phyloP scores from a whole-genome alignment of 2,329 filamentous ascomycete species.

The Talaromyces sp. region DNA sequence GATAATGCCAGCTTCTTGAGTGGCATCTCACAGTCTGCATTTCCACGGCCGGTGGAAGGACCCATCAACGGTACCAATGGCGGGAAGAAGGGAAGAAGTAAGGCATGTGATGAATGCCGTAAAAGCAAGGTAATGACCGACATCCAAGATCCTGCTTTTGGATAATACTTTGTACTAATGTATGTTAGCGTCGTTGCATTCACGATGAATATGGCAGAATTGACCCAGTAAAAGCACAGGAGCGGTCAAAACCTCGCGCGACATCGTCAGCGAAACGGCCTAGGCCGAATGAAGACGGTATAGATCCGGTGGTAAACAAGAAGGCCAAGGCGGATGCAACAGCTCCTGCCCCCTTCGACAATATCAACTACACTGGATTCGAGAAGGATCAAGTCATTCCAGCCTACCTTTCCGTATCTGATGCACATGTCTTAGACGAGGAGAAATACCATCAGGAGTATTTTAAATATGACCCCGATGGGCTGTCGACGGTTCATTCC shows the following conservation, averaged over 20 bases:
- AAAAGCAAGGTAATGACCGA: conserved; percentile 60
- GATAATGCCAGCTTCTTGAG: conserved; percentile 26
- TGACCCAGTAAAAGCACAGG: conserved; percentile 61
- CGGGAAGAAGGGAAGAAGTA: conserved; percentile 58
- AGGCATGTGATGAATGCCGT: conserved; percentile 64
- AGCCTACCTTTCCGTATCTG: conserved; percentile 18
- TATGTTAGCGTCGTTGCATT: conserved; percentile 59
- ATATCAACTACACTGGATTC: conserved; percentile 22
- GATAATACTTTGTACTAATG: conserved; percentile 21
- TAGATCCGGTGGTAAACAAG: conserved; percentile 26
- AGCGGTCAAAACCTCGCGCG: conserved; percentile 58
- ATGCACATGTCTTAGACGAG: conserved; percentile 20
- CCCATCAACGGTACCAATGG: conserved; percentile 37
- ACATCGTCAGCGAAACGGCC: conserved; percentile 56
- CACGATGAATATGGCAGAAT: conserved; percentile 64
- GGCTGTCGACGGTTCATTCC: conserved; percentile 16
- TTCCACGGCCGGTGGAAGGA: conserved; percentile 29
- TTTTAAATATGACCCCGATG: conserved; percentile 6
- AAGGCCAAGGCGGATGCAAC: conserved; percentile 36
- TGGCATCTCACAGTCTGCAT: conserved; percentile 26
- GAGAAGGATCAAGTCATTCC: conserved; percentile 22
- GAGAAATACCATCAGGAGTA: not conserved
- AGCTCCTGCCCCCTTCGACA: conserved; percentile 27
- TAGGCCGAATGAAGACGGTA: conserved; percentile 42
- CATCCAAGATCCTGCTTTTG: not conserved